These are phyloP conservation scores for Backusella parvicylindrica DNA, from an alignment of 192 early-diverging fungal species.

Conservation along the genomic window DNA sequence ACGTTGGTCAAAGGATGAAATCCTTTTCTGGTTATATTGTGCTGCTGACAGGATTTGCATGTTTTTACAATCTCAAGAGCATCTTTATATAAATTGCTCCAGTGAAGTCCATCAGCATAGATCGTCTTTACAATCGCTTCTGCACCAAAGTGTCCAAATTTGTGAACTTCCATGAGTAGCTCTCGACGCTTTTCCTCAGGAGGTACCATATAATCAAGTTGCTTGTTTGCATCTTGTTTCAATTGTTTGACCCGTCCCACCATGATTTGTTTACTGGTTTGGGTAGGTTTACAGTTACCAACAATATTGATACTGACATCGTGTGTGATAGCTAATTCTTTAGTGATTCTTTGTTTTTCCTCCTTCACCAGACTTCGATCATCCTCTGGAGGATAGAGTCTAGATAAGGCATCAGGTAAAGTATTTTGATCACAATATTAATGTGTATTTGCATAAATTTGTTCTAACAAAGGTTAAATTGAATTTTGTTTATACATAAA, in stretches of 20 bases:
- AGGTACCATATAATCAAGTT: background rate
- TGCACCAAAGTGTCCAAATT: too few species aligned
- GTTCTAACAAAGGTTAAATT: too few species aligned
- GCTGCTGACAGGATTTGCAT: constrained; percentile 22
- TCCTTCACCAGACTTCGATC: background rate
- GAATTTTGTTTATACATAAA: too few species aligned
- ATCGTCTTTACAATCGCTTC: constrained; percentile 28
- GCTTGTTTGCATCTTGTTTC: background rate
- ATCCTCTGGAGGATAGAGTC: background rate
- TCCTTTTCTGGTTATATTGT: constrained; percentile 27
- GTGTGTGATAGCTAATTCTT: background rate
- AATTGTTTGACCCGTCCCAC: too few species aligned
- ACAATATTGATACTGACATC: too few species aligned
- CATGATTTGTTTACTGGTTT: too few species aligned
- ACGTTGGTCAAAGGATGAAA: constrained; percentile 26
- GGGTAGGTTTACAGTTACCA: too few species aligned
- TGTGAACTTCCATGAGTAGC: background rate
- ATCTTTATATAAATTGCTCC: constrained; percentile 15
- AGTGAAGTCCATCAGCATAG: constrained; percentile 14
- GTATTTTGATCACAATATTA: too few species aligned
- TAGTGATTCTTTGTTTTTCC: background rate
- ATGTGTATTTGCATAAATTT: too few species aligned
- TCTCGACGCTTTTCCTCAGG: background rate
- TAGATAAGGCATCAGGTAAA: too few species aligned
- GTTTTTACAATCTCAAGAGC: constrained; percentile 9